Evolutionary conservation across 164 flowering plant species (phyloP).

Genomic region (Sextonia rubra): DNA sequence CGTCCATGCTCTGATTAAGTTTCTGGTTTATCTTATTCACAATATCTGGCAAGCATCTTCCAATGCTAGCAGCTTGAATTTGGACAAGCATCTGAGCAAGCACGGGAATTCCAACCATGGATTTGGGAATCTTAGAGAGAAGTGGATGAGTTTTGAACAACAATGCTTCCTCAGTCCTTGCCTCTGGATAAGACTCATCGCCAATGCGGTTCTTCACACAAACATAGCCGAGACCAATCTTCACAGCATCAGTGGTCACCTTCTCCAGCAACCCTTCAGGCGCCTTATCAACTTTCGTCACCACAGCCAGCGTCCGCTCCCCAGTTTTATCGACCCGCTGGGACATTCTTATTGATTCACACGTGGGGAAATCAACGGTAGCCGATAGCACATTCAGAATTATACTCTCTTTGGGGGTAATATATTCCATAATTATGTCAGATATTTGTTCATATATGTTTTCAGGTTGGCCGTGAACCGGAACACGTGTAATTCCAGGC

Average conservation of each 20-base stretch:
- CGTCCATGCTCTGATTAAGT: conserved; percentile 21
- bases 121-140: conserved; percentile 18
- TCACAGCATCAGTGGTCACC: conserved; percentile 37
- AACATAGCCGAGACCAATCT: conserved; percentile 39
- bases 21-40: conserved; percentile 12
- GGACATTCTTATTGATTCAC: conserved; percentile 49
- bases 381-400: conserved; percentile 41
- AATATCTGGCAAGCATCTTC: conserved; percentile 26
- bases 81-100: conserved; percentile 28
- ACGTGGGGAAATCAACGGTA: conserved; percentile 41
- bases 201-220: conserved; percentile 46
- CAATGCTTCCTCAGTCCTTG: conserved; percentile 20
- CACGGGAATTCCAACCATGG: conserved; percentile 24
- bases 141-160: conserved; percentile 27
- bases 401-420: conserved; percentile 36
- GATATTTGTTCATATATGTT: conserved; percentile 44
- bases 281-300: conserved; percentile 39
- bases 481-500: conserved; percentile 44
- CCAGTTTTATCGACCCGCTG: conserved; percentile 36
- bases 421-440: conserved; percentile 33
- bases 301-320: conserved; percentile 39
- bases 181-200: conserved; percentile 35
- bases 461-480: conserved; percentile 49
- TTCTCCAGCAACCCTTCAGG: conserved; percentile 33
- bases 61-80: conserved; percentile 25